Evolutionary conservation across 352 stramenopile genomes (phyloP).

Genomic region (Globisporangium orthogonon): DNA sequence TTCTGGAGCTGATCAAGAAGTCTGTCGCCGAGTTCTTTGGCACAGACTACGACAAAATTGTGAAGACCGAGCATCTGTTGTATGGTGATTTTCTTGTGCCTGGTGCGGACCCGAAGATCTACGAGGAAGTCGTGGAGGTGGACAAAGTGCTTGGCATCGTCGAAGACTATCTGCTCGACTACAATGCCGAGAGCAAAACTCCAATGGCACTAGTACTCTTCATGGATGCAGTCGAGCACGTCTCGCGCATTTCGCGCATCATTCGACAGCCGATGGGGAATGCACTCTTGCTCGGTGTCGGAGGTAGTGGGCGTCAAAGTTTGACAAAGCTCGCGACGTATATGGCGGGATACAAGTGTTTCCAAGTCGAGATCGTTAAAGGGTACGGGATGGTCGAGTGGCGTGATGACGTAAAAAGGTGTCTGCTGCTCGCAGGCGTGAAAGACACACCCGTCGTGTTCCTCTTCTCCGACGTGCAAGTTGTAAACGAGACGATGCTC

Average conservation of each 20-base stretch:
- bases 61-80: slow-evolving; percentile 65
- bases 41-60: slow-evolving; percentile 76
- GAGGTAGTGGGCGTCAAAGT: slow-evolving; percentile 89
- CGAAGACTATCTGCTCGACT: slow-evolving; percentile 87
- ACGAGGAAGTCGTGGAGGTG: slow-evolving; percentile 85
- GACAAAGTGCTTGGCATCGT: slow-evolving; percentile 82
- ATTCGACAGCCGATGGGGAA: slow-evolving; percentile 87
- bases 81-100: slow-evolving; percentile 81
- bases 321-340: slow-evolving; percentile 91
- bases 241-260: slow-evolving; percentile 76
- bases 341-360: slow-evolving; percentile 91
- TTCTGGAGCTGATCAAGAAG: slow-evolving; percentile 60
- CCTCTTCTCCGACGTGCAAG: slow-evolving; percentile 93
- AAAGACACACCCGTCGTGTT: slow-evolving; percentile 91
- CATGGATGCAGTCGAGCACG: slow-evolving; percentile 84
- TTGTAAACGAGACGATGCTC: slow-evolving; percentile 94
- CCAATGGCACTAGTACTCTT: slow-evolving; percentile 88
- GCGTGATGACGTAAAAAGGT: slow-evolving; percentile 92
- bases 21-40: slow-evolving; percentile 74
- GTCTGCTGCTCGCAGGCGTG: slow-evolving; percentile 83
- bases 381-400: slow-evolving; percentile 91
- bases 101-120: slow-evolving; percentile 77
- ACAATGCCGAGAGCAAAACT: slow-evolving; percentile 89
- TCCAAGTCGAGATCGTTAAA: slow-evolving; percentile 95
- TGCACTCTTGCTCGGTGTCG: slow-evolving; percentile 88